Conservation (phyloP, 768 basidiomycete species). For the Tulasnella sp. region DNA sequence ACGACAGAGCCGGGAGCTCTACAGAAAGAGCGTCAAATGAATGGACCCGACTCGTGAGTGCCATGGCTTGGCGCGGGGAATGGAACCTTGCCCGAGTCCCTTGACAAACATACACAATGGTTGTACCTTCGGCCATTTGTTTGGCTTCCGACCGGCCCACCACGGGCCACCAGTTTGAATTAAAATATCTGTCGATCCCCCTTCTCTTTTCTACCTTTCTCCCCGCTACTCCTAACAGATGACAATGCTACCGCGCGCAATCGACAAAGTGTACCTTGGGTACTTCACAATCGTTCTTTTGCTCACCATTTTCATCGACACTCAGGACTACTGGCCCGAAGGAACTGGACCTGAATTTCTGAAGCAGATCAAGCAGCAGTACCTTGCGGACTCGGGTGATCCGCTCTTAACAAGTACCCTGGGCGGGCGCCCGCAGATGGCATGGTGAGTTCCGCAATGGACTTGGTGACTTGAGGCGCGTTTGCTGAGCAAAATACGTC, state of each 20-base stretch:
- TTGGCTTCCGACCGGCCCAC: conserved; percentile 3
- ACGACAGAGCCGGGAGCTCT: no score
- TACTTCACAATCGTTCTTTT: conserved; percentile 14
- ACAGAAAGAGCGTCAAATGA: no score
- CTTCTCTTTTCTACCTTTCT: background rate
- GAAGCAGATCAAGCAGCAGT: conserved; percentile 7
- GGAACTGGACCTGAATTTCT: background rate
- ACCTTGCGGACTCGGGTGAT: background rate
- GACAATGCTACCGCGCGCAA: background rate
- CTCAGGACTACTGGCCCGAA: conserved; percentile 19
- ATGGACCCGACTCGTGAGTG: no score
- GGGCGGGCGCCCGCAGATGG: background rate
- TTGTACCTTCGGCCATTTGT: background rate
- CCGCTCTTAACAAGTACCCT: background rate
- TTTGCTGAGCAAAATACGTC: background rate
- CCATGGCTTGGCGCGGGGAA: no score
- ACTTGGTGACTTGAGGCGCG: background rate
- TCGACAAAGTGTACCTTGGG: conserved; percentile 12
- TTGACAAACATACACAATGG: no score
- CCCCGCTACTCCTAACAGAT: background rate
- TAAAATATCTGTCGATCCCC: background rate
- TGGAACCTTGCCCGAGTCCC: no score
- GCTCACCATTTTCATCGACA: background rate
- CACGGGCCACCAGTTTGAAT: background rate
- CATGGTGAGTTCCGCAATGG: background rate